phyloP scores from a whole-genome alignment of 768 basidiomycete species.

The Panellus pusillus region DNA sequence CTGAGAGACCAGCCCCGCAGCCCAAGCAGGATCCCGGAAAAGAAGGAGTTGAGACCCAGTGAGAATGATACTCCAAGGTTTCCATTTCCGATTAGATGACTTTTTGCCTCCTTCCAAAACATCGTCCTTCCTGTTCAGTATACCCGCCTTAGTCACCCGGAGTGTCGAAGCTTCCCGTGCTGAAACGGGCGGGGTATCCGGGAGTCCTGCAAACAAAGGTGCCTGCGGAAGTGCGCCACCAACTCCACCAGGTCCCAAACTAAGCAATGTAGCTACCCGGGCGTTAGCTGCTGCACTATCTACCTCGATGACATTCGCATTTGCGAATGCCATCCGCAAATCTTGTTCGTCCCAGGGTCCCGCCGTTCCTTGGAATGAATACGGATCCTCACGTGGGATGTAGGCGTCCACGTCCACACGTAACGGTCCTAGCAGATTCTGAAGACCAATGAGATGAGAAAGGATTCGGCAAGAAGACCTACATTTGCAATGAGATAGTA shows the following conservation, averaged over 20 bases:
- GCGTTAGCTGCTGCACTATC: conserved; percentile 35
- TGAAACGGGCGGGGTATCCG: conserved; percentile 25
- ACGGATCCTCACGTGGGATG: conserved; percentile 65
- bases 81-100: conserved; percentile 82
- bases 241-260: conserved; percentile 37
- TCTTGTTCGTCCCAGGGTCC: conserved; percentile 69
- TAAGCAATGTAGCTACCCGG: conserved; percentile 37
- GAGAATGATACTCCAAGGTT: conserved; percentile 77
- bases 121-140: conserved; percentile 83
- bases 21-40: conserved; percentile 73
- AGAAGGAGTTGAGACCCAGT: conserved; percentile 91
- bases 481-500: conserved; percentile 89
- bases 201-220: conserved; percentile 27
- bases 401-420: conserved; percentile 62
- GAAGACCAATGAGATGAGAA: conserved; percentile 6
- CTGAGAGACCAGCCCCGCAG: conserved; percentile 45
- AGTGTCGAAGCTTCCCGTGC: conserved; percentile 44
- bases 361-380: conserved; percentile 61
- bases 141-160: conserved; percentile 77
- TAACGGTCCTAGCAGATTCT: conserved; percentile 70
- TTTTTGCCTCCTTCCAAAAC: conserved; percentile 74
- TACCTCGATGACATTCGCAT: conserved; percentile 59
- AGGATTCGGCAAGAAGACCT: conserved; percentile 23
- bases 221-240: conserved; percentile 28
- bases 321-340: conserved; percentile 63